These are phyloP conservation scores for Nemania serpens DNA, from an alignment of 2,329 filamentous ascomycete genomes.

Conservation along the genomic window DNA sequence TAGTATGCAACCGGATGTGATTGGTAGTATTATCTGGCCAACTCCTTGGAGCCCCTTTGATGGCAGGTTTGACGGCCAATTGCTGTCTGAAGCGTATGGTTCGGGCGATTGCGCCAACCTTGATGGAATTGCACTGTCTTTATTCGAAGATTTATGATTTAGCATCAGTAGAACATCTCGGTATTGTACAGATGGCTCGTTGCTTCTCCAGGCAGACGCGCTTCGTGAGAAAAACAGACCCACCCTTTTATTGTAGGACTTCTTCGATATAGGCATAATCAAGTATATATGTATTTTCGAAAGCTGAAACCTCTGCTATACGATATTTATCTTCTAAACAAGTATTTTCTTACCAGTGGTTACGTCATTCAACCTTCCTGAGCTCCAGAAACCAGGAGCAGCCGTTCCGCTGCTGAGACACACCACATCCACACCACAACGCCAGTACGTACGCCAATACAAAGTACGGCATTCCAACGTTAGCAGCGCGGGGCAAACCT, in stretches of 20 bases:
- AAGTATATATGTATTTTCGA: too few species aligned
- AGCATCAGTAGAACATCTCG: too few species aligned
- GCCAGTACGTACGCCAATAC: constrained; percentile 4
- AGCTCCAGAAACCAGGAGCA: not conserved
- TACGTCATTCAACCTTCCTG: constrained; percentile 20
- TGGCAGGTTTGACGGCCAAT: constrained; percentile 12
- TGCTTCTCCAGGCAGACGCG: too few species aligned
- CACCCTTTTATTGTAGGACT: too few species aligned
- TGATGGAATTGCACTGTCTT: constrained; percentile 19
- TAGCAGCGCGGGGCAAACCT: constrained; percentile 18
- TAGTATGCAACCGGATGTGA: constrained; percentile 1
- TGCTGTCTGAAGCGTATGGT: constrained; percentile 18
- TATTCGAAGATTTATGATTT: constrained; percentile 14
- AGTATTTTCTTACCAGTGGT: not conserved
- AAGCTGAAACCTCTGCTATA: not conserved
- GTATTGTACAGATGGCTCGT: too few species aligned
- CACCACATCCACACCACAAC: too few species aligned
- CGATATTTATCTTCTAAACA: not conserved
- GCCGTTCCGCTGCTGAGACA: constrained; percentile 3
- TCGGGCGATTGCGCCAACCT: constrained; percentile 15
- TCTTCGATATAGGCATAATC: not conserved
- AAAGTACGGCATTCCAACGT: constrained; percentile 25
- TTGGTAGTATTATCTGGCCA: not conserved
- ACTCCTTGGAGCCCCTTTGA: constrained; percentile 18
- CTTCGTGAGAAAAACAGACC: too few species aligned